Evolutionary conservation across 768 basidiomycete genomes (phyloP).

Genomic region (Termitomyces sp.): DNA sequence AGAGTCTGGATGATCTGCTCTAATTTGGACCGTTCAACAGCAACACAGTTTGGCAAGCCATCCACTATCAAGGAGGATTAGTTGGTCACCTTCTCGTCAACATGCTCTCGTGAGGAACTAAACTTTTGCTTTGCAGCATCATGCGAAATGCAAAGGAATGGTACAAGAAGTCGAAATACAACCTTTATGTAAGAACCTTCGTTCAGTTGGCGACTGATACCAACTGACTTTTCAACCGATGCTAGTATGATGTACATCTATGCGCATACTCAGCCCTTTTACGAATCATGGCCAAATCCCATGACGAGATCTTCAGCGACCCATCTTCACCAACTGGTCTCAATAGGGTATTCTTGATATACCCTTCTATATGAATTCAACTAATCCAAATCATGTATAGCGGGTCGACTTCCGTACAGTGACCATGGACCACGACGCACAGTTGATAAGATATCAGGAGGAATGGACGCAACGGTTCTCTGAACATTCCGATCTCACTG

Average conservation of each 20-base stretch:
- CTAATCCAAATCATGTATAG: slow-evolving; percentile 27
- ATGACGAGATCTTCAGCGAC: slow-evolving; percentile 74
- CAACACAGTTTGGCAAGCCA: slow-evolving; percentile 87
- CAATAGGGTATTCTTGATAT: slow-evolving; percentile 48
- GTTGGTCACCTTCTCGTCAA: slow-evolving; percentile 31
- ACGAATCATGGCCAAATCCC: slow-evolving; percentile 68
- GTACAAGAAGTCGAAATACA: slow-evolving; percentile 68
- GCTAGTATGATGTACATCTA: slow-evolving; percentile 69
- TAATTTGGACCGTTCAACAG: slow-evolving; percentile 82
- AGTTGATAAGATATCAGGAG: slow-evolving; percentile 53
- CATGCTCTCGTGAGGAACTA: neutral
- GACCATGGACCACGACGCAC: slow-evolving; percentile 54
- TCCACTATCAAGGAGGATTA: slow-evolving; percentile 85
- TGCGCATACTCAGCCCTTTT: slow-evolving; percentile 69
- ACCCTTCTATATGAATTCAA: neutral
- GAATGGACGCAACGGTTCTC: slow-evolving; percentile 62
- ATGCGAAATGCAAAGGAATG: slow-evolving; percentile 69
- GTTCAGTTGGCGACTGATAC: neutral
- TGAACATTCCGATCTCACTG: slow-evolving; percentile 53
- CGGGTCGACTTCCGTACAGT: slow-evolving; percentile 63
- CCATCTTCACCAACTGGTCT: slow-evolving; percentile 60
- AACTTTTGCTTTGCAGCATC: slow-evolving; percentile 33
- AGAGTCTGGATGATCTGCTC: slow-evolving; percentile 92
- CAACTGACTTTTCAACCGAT: neutral
- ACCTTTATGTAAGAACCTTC: slow-evolving; percentile 39